Conservation (phyloP, 345 rosid species). For the Crucihimalaya himalaica region DNA sequence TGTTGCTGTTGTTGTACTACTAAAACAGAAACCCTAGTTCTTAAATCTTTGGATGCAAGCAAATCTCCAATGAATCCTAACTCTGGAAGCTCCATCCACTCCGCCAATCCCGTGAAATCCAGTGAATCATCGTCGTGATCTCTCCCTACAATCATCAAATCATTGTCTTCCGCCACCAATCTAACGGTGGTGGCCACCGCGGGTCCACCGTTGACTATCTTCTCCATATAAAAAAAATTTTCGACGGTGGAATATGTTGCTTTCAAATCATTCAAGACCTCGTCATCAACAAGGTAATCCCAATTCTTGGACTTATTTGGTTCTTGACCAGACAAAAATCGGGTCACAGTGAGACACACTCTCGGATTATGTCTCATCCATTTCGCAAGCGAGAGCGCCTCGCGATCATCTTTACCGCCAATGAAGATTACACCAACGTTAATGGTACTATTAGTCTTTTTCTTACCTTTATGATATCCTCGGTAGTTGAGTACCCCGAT, state of each 20-base stretch:
- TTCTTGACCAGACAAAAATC: slow-evolving; percentile 23
- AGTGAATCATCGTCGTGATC: slow-evolving; percentile 34
- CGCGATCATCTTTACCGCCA: slow-evolving; percentile 69
- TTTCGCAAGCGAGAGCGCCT: slow-evolving; percentile 51
- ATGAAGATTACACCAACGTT: slow-evolving; percentile 49
- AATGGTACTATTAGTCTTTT: background rate
- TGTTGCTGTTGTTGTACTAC: slow-evolving; percentile 61
- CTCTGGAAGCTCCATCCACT: slow-evolving; percentile 73
- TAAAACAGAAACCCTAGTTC: slow-evolving; percentile 47
- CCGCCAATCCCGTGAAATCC: slow-evolving; percentile 47
- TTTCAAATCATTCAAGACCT: slow-evolving; percentile 41
- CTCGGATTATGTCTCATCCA: slow-evolving; percentile 45
- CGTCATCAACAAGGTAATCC: slow-evolving; percentile 45
- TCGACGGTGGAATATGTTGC: background rate
- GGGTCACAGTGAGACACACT: slow-evolving; percentile 40
- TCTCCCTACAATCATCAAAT: slow-evolving; percentile 62
- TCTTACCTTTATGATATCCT: slow-evolving; percentile 23
- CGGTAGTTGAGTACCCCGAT: slow-evolving; percentile 31
- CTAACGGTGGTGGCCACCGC: slow-evolving; percentile 40
- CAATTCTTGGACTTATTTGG: slow-evolving; percentile 26
- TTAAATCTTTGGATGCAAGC: slow-evolving; percentile 57
- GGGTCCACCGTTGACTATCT: slow-evolving; percentile 46
- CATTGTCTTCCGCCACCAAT: slow-evolving; percentile 36
- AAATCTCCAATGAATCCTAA: slow-evolving; percentile 69
- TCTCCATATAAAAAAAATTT: slow-evolving; percentile 29